Percentiles rank a stretch among this genome's conserved stretches.
Conservation (phyloP, 2,329 filamentous ascomycete genomes). For the Ramularia collo-cygni region DNA sequence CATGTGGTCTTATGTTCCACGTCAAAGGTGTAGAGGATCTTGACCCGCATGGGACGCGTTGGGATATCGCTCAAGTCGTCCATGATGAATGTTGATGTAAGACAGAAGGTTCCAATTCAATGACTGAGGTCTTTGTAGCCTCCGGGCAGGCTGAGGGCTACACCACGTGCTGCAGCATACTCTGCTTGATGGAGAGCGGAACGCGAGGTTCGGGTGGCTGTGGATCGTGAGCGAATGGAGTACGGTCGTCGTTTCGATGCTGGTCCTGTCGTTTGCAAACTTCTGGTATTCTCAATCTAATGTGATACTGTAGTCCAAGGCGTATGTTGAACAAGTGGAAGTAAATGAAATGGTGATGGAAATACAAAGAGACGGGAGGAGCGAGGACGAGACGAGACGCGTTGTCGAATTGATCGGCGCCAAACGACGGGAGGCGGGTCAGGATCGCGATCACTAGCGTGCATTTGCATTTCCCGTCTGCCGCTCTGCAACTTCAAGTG, state of each 20-base stretch:
- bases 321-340: too few species aligned
- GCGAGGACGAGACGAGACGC: neutral
- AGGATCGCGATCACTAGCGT: too few species aligned
- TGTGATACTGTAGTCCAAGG: too few species aligned
- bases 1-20: constrained; percentile 81
- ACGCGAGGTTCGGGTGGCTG: constrained; percentile 1
- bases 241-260: too few species aligned
- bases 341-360: too few species aligned
- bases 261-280: too few species aligned
- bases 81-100: constrained; percentile 22
- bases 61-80: constrained; percentile 30
- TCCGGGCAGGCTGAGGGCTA: constrained; percentile 20
- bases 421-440: too few species aligned
- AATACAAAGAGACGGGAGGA: neutral
- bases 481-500: too few species aligned
- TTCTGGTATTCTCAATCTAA: too few species aligned
- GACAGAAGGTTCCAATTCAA: constrained; percentile 10
- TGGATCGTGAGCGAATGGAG: constrained; percentile 1
- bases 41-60: constrained; percentile 57
- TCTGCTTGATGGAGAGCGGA: constrained; percentile 9
- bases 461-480: too few species aligned
- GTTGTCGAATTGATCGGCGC: too few species aligned
- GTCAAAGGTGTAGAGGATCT: constrained; percentile 95
- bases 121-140: constrained; percentile 12
- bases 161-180: constrained; percentile 25